Evolutionary conservation across 2,329 filamentous ascomycete genomes (phyloP).

Genomic region (Mollisiaceae sp.): DNA sequence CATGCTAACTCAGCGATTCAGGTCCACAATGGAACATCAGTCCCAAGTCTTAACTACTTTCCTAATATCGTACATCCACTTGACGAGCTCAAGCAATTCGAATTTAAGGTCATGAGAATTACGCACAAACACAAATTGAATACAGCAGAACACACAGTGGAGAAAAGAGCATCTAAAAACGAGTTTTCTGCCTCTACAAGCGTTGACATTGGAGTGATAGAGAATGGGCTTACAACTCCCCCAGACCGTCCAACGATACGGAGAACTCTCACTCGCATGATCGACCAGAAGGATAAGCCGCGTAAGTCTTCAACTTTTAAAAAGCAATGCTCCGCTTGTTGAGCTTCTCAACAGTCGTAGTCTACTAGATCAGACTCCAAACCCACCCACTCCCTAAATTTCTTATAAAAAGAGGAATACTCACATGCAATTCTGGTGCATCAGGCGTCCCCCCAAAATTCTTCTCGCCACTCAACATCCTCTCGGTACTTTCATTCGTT

Average conservation of each 20-base stretch:
- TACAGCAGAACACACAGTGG: conserved; percentile 5
- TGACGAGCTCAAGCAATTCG: conserved; percentile 53
- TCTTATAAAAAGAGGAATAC: no score
- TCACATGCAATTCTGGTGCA: no score
- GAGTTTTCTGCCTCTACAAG: conserved; percentile 39
- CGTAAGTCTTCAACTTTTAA: no score
- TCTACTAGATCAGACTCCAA: no score
- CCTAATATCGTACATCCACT: conserved; percentile 64
- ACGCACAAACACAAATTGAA: conserved; percentile 43
- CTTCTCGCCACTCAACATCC: conserved; percentile 58
- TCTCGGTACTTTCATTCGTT: conserved; percentile 57
- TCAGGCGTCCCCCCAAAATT: conserved; percentile 52
- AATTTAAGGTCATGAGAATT: conserved; percentile 56
- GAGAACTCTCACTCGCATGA: conserved; percentile 27
- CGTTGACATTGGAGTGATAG: conserved; percentile 23
- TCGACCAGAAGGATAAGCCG: conserved; percentile 47
- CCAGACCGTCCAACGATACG: conserved; percentile 26
- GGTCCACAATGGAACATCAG: conserved; percentile 55
- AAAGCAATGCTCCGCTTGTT: no score
- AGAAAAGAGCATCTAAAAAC: conserved; percentile 2
- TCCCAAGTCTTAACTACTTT: conserved; percentile 64
- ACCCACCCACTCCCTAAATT: no score
- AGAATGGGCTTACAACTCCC: conserved; percentile 20
- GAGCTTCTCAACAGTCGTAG: no score
- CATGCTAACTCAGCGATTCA: background rate